Evolutionary conservation across 352 stramenopile species (phyloP).

Genomic region (Phytophthora tentaculata): DNA sequence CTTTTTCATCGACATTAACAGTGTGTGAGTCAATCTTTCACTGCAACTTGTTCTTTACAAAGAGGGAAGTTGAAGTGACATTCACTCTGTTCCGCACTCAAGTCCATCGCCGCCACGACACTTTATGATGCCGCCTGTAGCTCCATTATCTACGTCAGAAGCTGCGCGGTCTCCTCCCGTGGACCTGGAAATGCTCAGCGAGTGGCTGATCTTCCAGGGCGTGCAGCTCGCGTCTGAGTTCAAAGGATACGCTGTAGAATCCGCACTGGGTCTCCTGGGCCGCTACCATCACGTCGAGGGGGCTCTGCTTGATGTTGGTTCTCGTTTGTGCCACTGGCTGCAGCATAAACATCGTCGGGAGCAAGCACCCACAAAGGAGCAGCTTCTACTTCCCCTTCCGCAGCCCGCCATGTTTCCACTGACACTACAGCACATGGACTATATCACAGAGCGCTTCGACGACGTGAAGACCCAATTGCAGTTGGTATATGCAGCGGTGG

Average conservation of each 20-base stretch:
- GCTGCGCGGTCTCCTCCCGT: conserved; percentile 7
- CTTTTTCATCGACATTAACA: no score
- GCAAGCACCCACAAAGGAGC: conserved; percentile 1
- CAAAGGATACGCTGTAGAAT: conserved; percentile 1
- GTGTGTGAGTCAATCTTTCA: no score
- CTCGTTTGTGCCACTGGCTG: conserved; percentile 15
- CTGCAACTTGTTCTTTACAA: conserved; percentile 6
- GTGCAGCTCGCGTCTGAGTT: conserved; percentile 18
- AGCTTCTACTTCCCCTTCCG: conserved; percentile 9
- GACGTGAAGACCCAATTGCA: conserved; percentile 36
- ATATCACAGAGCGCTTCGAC: conserved; percentile 17
- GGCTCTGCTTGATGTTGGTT: background rate
- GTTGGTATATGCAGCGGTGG: conserved; percentile 26
- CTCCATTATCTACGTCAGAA: background rate
- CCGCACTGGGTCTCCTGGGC: background rate
- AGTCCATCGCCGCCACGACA: background rate
- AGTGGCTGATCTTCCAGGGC: conserved; percentile 9
- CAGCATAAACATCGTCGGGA: conserved; percentile 4
- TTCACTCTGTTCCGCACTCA: conserved; percentile 24
- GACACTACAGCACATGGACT: conserved; percentile 13
- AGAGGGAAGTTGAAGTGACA: conserved; percentile 25
- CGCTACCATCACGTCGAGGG: background rate
- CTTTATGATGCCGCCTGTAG: conserved; percentile 7
- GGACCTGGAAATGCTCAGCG: conserved; percentile 29
- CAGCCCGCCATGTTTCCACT: conserved; percentile 2